phyloP scores from a whole-genome alignment of 202 grass and related monocot genomes.

The Schoenoplectus triqueter region DNA sequence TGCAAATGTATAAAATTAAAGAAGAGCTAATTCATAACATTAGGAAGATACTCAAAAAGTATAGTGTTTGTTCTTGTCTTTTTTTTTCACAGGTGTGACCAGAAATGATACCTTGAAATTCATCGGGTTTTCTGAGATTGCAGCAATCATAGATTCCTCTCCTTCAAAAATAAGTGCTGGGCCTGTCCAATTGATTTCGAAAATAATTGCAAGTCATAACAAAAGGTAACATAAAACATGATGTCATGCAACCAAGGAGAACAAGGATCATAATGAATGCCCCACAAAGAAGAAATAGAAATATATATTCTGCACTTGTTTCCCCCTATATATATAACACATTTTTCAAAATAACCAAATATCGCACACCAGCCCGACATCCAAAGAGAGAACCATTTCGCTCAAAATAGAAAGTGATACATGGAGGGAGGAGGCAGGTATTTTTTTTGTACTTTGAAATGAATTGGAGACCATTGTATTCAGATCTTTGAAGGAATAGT shows the following conservation, averaged over 20 bases:
- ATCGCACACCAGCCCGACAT: neutral
- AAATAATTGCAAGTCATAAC: neutral
- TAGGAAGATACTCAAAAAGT: neutral
- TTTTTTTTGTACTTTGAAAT: neutral
- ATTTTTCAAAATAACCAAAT: neutral
- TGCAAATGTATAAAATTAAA: neutral
- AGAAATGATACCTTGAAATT: constrained; percentile 74
- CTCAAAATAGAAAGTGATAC: constrained; percentile 24
- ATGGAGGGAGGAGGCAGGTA: too few relatives aligned
- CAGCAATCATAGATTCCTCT: constrained; percentile 89
- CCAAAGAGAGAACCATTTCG: constrained; percentile 11
- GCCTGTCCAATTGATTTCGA: constrained; percentile 45
- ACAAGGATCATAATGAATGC: constrained; percentile 10
- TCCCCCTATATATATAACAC: neutral
- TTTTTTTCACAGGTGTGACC: neutral
- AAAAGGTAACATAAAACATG: neutral
- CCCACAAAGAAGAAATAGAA: neutral
- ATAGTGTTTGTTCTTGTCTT: neutral
- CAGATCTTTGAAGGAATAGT: neutral
- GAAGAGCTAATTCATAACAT: neutral
- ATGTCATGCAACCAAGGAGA: neutral
- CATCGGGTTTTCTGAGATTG: constrained; percentile 82
- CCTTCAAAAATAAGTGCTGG: constrained; percentile 93
- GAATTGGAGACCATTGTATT: neutral
- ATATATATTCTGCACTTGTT: neutral